A percentile compares a stretch with the other conserved stretches of the same genome.
Conservation (phyloP, 202 grass and related monocot species). For the Digitaria exilis region DNA sequence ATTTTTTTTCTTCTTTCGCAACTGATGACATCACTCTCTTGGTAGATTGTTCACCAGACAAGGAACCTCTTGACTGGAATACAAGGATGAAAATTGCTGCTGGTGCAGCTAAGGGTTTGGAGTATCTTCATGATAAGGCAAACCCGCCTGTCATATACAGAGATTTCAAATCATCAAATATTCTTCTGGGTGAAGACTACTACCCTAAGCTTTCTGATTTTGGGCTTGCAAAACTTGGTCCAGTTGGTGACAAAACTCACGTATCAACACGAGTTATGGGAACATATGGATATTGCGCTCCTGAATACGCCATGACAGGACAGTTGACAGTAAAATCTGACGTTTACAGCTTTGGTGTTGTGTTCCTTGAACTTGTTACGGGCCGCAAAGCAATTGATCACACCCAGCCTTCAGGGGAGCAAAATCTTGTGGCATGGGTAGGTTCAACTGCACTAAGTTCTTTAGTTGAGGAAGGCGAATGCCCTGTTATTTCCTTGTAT, state of each 20-base stretch:
- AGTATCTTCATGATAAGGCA: conserved; percentile 95
- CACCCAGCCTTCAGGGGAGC: conserved; percentile 62
- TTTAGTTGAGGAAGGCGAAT: neutral
- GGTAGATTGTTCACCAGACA: conserved; percentile 66
- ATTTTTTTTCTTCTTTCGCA: conserved; percentile 21
- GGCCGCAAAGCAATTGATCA: conserved; percentile 91
- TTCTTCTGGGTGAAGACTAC: conserved; percentile 86
- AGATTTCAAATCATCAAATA: conserved; percentile 98
- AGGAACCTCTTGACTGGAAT: conserved; percentile 90
- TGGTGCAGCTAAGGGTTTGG: conserved; percentile 89
- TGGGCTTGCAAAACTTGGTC: conserved; percentile 97
- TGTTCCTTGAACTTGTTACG: conserved; percentile 98
- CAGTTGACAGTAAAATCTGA: conserved; percentile 96
- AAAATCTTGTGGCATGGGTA: conserved; percentile 98
- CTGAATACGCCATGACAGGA: conserved; percentile 99
- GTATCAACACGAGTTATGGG: conserved; percentile 99
- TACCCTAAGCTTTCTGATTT: conserved; percentile 94
- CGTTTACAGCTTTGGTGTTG: conserved; percentile 99
- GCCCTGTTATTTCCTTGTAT: conserved; percentile 18
- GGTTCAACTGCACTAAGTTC: conserved; percentile 35
- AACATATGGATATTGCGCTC: conserved; percentile 98
- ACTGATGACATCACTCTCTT: conserved; percentile 27
- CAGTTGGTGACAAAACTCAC: conserved; percentile 95
- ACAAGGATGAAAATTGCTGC: conserved; percentile 91
- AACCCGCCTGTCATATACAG: conserved; percentile 95